Base-by-base conservation (phyloP, 163 green algal species). In the Scenedesmus sp. region DNA sequence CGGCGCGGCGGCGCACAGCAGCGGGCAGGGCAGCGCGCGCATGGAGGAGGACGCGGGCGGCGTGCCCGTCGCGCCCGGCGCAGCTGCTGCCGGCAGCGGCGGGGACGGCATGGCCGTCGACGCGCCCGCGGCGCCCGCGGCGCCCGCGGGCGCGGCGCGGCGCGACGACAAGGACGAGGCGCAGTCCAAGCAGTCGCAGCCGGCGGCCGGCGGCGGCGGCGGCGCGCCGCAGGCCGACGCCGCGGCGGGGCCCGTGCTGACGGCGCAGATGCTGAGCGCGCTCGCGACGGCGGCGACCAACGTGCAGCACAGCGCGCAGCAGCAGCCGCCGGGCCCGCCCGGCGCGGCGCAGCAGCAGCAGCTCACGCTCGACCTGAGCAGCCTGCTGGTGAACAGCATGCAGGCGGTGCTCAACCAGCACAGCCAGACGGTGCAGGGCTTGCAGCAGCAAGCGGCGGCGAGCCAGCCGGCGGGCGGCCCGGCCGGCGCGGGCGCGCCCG, bases 391-490 rank as follows among this genome's bases (percentile, higher is more conserved):
- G 11, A 67, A 42, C 36, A 76, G 67, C 33, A 58, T 80, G 71
- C 56, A 60, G 44, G 24, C 65, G 53, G 24, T 67, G 53, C 74
- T 74, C 17, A 50, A 64, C 17, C 74, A 81, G 48, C 74, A 75
- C 18, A 29, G 64, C 47, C 24, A 20, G 51, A 47, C 34, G n/a
- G 24, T 50, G 17, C 56, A 70, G 51, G 22, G 20, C n/a, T 26
- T 57, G 2, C 70, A 78, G 57, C 71, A 64, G 56, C 50, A 69
- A 28, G n/a, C n/a, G n/a, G n/a, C n/a, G n/a, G n/a, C n/a, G n/a
- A n/a, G n/a, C n/a, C n/a, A n/a, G n/a, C n/a, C n/a, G n/a, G n/a
- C n/a, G n/a, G 39, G 39, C 39, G 39, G 39, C 39, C 9, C 39
- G 36, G 56, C 56, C 48, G 42, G 42, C 56, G 56, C 66, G 64